phyloP scores from a whole-genome alignment of 2,329 filamentous ascomycete species.

The Penicillium thymicola region DNA sequence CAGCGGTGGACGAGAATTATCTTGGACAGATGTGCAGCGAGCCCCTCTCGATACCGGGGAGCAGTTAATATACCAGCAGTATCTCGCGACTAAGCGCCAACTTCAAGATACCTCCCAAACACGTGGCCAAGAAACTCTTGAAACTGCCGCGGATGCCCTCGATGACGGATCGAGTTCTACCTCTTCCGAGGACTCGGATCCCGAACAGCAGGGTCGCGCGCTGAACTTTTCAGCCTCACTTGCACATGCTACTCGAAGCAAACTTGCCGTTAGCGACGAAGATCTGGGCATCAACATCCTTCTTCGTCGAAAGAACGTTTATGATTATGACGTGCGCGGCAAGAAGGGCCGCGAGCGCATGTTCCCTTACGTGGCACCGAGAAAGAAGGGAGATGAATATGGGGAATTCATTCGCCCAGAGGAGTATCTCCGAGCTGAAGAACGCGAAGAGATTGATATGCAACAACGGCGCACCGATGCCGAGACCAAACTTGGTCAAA shows the following conservation, averaged over 20 bases:
- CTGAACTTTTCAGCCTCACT: slow-evolving; percentile 84
- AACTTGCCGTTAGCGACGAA: slow-evolving; percentile 80
- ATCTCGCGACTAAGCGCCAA: slow-evolving; percentile 82
- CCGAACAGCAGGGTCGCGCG: slow-evolving; percentile 85
- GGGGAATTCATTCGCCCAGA: slow-evolving; percentile 91
- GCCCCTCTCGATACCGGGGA: slow-evolving; percentile 72
- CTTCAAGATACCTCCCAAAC: slow-evolving; percentile 76
- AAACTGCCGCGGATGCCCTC: slow-evolving; percentile 67
- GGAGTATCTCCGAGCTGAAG: slow-evolving; percentile 89
- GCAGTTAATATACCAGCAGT: slow-evolving; percentile 81
- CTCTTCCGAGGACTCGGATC: slow-evolving; percentile 83
- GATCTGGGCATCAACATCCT: slow-evolving; percentile 90
- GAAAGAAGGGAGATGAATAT: slow-evolving; percentile 82
- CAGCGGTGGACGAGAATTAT: slow-evolving; percentile 60
- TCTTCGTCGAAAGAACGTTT: slow-evolving; percentile 81
- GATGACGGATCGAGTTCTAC: slow-evolving; percentile 84
- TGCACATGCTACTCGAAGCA: slow-evolving; percentile 78
- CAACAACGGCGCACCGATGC: slow-evolving; percentile 55
- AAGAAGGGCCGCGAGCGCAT: slow-evolving; percentile 91
- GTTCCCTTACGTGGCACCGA: slow-evolving; percentile 80
- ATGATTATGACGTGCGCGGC: slow-evolving; percentile 86
- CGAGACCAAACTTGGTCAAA: slow-evolving; percentile 74
- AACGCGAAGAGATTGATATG: slow-evolving; percentile 72
- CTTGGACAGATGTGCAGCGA: slow-evolving; percentile 60
- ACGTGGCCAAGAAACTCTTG: slow-evolving; percentile 64